phyloP scores from a whole-genome alignment of 164 flowering plant species.

The Vitis cinerea region DNA sequence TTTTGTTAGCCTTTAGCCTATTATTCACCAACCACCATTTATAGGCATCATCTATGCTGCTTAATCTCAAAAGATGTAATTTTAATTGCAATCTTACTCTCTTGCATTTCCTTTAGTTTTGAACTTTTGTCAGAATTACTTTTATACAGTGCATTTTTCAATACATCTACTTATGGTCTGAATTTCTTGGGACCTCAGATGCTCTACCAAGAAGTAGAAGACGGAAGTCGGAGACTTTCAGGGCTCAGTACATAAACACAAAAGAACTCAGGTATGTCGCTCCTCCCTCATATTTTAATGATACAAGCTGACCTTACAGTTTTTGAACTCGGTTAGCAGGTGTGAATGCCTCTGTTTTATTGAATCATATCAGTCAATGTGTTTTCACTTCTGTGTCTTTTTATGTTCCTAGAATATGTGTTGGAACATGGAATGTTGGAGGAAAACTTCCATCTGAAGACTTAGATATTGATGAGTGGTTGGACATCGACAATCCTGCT shows the following conservation, averaged over 20 bases:
- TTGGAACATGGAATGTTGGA: conserved; percentile 95
- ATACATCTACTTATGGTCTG: neutral
- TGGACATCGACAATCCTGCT: conserved; percentile 69
- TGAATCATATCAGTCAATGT: neutral
- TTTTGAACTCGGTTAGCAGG: neutral
- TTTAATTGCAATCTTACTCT: neutral
- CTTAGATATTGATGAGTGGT: conserved; percentile 80
- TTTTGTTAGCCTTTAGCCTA: neutral
- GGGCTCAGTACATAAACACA: conserved; percentile 81
- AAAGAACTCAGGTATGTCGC: conserved; percentile 70
- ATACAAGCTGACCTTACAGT: no score
- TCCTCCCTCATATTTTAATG: conserved; percentile 3
- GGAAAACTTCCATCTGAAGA: conserved; percentile 83
- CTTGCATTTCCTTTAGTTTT: neutral
- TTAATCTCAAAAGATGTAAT: neutral
- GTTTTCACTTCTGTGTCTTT: neutral
- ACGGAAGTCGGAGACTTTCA: conserved; percentile 81
- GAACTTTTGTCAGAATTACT: neutral
- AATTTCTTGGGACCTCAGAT: conserved; percentile 34
- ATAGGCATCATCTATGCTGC: neutral
- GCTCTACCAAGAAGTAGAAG: conserved; percentile 51
- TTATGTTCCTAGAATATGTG: conserved; percentile 54
- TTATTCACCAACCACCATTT: neutral
- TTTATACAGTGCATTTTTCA: neutral
- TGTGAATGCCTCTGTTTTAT: neutral